Evolutionary conservation across 2,329 filamentous ascomycete genomes (phyloP), one percentile per base, ranked within the genome.

Genomic region (Cladosporium sp.): DNA sequence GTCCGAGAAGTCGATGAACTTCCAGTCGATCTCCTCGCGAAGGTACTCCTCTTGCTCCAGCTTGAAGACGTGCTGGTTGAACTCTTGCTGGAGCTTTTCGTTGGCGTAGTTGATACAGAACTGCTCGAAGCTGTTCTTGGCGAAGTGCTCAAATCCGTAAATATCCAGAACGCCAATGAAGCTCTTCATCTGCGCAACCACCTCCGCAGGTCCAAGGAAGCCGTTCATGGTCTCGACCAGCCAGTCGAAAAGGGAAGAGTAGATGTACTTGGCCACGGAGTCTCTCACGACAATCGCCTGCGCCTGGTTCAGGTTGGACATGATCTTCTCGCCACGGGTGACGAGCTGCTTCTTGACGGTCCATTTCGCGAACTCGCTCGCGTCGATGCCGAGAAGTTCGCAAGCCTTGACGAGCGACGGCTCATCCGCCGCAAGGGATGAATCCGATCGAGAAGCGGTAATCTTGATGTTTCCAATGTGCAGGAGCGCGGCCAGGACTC

Each of bases 11-110:
- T 98, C 93, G 68, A 98, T 98, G 68, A 98, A 98, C 66, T 97
- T 90, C 93, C 93, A 98, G 72, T 98, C 93, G 61, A 98, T 98
- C 70, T 96, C 89, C 68, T 98, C 93, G 44, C 92, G 79, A 8
- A 93, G 91, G 69, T 98, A 98, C 69, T 98, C 93, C 69, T 98
- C 93, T 66, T 98, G 93, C 68, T 98, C 93, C 7, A 98, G 77
- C 9, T 98, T 93, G 66, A 98, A 98, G 93, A 98, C 98, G 75
- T 98, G 95, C 68, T 98, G 93, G 65, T 98, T 98, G 80, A 98
- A 98, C 70, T 98, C 98, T 62, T 98, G 93, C 66, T 98, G 93
- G 6, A 98, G 82, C 70, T 96, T 98, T 70, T 98, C 93, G 72
- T 98, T 98, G 56, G 95, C 97, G 72, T 98, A 98, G 72, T 98